Evolutionary conservation across 2,329 filamentous ascomycete species (phyloP), one percentile per base, ranked within the genome.

Genomic region (Aspergillus sp.): DNA sequence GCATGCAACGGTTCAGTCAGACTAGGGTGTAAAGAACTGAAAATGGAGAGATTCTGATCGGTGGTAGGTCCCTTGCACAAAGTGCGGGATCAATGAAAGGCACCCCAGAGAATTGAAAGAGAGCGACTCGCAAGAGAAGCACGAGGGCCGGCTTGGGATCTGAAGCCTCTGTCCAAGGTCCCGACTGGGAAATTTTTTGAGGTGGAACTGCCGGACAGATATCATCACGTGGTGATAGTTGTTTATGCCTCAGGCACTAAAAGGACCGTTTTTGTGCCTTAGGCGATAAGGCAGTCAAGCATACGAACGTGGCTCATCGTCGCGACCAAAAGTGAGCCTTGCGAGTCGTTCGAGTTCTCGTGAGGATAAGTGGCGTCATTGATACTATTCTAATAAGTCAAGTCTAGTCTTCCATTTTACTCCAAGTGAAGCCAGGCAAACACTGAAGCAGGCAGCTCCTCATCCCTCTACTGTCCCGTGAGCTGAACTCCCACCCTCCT

Each of bases 171-270:
- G 61, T 60, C 44, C 45, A 27, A 47, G 60, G 56, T 63, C 63
- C 55, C 54, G 56, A 60, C 58, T 66, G 66, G 71, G 72, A 74
- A 74, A 74, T 75, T 76, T 76, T 76, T 75, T 68, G 69, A 70
- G 62, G 66, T 70, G 70, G 67, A 73, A 50, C 64, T 64, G 55
- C 53, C 61, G 63, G 64, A 61, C 61, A 63, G 60, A 61, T 76
- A 76, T 75, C 73, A 55, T 71, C 74, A 76, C 74, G 74, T 76
- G 74, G 54, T 66, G 73, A 75, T 75, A 74, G 56, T 3, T n/a
- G 2, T 24, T 15, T 1, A 1, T 50, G 63, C 67, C 68, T 70
- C 40, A 68, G 68, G 66, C 57, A 34, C 0, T 9, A 12, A 15
- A n/a, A 11, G 11, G 5, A 19, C 12, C 19, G 24, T n/a, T 33